phyloP scores from a whole-genome alignment of 208 protist species.

The Acanthamoeba sp. region DNA sequence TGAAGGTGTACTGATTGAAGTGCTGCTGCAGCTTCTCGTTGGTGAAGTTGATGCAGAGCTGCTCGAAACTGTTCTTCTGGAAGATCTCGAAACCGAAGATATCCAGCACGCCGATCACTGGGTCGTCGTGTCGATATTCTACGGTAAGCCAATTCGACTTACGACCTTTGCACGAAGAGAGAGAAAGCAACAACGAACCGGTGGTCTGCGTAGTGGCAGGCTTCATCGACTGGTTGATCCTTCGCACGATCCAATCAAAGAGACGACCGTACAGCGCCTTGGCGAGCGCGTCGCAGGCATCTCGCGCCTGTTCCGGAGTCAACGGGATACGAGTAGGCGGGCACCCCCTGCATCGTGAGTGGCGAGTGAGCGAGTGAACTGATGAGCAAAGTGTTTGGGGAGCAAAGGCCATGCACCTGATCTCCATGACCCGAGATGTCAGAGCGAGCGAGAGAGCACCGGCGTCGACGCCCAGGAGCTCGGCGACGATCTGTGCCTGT shows the following conservation, averaged over 20 bases:
- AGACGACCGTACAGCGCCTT: slow-evolving; percentile 86
- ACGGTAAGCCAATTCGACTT: too few relatives aligned
- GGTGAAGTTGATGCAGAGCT: slow-evolving; percentile 91
- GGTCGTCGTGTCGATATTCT: not conserved
- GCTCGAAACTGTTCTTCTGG: slow-evolving; percentile 90
- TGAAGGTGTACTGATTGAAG: slow-evolving; percentile 88
- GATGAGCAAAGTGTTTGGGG: too few relatives aligned
- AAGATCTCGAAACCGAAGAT: slow-evolving; percentile 92
- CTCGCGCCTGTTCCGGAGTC: slow-evolving; percentile 35
- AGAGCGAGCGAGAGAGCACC: not conserved
- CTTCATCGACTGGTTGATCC: slow-evolving; percentile 84
- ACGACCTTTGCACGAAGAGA: too few relatives aligned
- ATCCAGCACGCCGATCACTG: slow-evolving; percentile 81
- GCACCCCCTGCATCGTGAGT: too few relatives aligned
- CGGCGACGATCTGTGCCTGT: not conserved
- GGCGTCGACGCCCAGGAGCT: not conserved
- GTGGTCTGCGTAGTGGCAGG: slow-evolving; percentile 81
- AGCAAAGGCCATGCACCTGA: not conserved
- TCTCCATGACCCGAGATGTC: slow-evolving; percentile 35
- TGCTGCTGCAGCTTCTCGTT: slow-evolving; percentile 88
- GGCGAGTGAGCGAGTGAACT: too few relatives aligned
- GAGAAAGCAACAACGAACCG: too few relatives aligned
- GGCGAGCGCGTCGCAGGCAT: slow-evolving; percentile 85
- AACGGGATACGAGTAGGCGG: slow-evolving; percentile 24
- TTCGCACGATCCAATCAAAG: slow-evolving; percentile 88